These are phyloP conservation scores for Apiospora malaysiana DNA, from an alignment of 2,329 filamentous ascomycete genomes.

Conservation along the genomic window DNA sequence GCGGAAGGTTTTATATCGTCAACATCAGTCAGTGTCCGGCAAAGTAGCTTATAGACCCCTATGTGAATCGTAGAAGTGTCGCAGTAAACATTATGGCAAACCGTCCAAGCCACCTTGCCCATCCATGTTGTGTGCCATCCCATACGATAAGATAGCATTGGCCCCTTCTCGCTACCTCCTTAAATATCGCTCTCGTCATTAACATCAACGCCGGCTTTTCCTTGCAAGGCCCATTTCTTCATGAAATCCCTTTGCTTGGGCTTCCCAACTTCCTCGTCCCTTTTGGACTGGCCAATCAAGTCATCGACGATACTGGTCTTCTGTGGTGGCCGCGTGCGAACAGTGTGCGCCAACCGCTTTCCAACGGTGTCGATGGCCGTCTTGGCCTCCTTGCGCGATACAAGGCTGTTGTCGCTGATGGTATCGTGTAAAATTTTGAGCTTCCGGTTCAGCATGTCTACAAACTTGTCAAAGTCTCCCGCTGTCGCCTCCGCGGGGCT, in stretches of 20 bases:
- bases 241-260: slow-evolving; percentile 57
- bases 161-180: not conserved
- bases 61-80: not conserved
- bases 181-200: not conserved
- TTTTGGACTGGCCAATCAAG: slow-evolving; percentile 33
- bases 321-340: slow-evolving; percentile 67
- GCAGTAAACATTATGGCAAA: not conserved
- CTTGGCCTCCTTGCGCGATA: slow-evolving; percentile 79
- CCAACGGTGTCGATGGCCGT: slow-evolving; percentile 75
- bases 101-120: not conserved
- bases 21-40: not conserved
- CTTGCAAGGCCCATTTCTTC: slow-evolving; percentile 45
- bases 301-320: slow-evolving; percentile 59
- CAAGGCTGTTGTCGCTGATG: slow-evolving; percentile 77
- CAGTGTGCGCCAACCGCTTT: slow-evolving; percentile 72
- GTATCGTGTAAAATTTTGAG: slow-evolving; percentile 64
- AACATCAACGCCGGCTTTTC: slow-evolving; percentile 25
- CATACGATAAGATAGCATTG: not conserved
- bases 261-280: slow-evolving; percentile 44
- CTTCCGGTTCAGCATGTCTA: slow-evolving; percentile 69
- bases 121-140: not conserved
- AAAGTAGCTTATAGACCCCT: not conserved
- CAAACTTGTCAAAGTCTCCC: slow-evolving; percentile 67
- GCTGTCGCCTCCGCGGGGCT: not conserved
- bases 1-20: not conserved